phyloP scores from a whole-genome alignment of 176 grass and related monocot genomes.

The Musa acuminata region DNA sequence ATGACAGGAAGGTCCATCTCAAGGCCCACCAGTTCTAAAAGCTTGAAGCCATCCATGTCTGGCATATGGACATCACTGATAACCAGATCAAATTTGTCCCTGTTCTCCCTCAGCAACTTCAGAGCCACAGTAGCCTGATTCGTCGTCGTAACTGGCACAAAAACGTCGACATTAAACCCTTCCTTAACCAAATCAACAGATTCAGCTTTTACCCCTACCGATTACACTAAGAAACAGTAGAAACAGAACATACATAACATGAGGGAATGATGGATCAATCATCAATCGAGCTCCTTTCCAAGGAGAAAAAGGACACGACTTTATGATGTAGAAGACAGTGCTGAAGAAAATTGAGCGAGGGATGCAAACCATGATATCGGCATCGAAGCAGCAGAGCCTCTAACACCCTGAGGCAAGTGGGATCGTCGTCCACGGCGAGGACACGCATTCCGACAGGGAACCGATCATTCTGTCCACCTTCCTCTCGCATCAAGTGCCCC shows the following conservation, averaged over 20 bases:
- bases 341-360: not conserved
- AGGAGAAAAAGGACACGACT: not conserved
- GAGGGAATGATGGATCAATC: not conserved
- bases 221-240: not conserved
- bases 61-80: constrained; percentile 78
- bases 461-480: constrained; percentile 25
- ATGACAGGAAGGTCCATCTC: constrained; percentile 98
- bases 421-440: constrained; percentile 72
- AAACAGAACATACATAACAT: not conserved
- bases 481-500: constrained; percentile 5
- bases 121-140: constrained; percentile 56
- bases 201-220: not conserved
- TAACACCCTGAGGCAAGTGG: constrained; percentile 54
- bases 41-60: constrained; percentile 84
- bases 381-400: constrained; percentile 37
- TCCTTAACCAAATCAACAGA: constrained; percentile 17
- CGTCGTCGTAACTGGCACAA: constrained; percentile 57
- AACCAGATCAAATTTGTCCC: constrained; percentile 81
- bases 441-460: constrained; percentile 77
- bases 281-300: not conserved
- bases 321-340: not conserved
- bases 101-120: constrained; percentile 60
- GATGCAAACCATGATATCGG: constrained; percentile 35
- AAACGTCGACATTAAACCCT: constrained; percentile 1
- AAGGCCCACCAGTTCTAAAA: constrained; percentile 68